Percentiles rank a stretch among this genome's conserved stretches.
phyloP scores from a whole-genome alignment of 257 asterid species.

The Scutellaria baicalensis region DNA sequence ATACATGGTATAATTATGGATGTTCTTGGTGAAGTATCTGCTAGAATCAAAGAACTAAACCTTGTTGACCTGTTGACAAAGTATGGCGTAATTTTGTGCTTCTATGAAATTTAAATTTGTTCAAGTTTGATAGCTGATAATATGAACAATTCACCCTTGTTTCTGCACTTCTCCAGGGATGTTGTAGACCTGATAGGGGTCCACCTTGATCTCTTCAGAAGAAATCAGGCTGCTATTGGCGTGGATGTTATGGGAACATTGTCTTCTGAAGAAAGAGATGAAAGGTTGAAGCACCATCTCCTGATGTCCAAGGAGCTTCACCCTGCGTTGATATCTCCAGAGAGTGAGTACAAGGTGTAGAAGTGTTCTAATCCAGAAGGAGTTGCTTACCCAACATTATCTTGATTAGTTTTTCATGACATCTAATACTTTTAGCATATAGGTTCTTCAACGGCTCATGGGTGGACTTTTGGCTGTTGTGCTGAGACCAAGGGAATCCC shows the following conservation, averaged over 20 bases:
- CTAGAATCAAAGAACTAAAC: conserved; percentile 75
- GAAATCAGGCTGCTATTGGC: conserved; percentile 83
- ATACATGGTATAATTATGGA: conserved; percentile 73
- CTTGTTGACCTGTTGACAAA: conserved; percentile 89
- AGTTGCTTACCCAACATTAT: conserved; percentile 10
- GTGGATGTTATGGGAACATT: conserved; percentile 92
- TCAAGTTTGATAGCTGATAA: conserved; percentile 1
- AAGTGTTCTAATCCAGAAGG: conserved; percentile 44
- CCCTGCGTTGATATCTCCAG: conserved; percentile 95
- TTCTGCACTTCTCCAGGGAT: conserved; percentile 52
- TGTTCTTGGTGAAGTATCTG: conserved; percentile 85
- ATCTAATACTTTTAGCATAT: conserved; percentile 23
- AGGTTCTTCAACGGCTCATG: conserved; percentile 94
- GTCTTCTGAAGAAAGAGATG: conserved; percentile 98
- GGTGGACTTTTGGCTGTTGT: conserved; percentile 88
- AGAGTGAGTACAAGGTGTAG: conserved; percentile 99
- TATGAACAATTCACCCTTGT: conserved; percentile 2
- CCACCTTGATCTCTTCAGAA: conserved; percentile 91
- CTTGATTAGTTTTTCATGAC: conserved; percentile 11
- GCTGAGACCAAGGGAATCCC: conserved; percentile 92
- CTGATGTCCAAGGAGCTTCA: conserved; percentile 86
- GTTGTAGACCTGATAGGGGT: conserved; percentile 76
- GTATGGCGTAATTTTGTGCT: conserved; percentile 27
- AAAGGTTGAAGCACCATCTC: conserved; percentile 87
- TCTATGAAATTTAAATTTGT: not conserved